Conservation (phyloP, 2,329 filamentous ascomycete species). For the Beauveria medogensis region DNA sequence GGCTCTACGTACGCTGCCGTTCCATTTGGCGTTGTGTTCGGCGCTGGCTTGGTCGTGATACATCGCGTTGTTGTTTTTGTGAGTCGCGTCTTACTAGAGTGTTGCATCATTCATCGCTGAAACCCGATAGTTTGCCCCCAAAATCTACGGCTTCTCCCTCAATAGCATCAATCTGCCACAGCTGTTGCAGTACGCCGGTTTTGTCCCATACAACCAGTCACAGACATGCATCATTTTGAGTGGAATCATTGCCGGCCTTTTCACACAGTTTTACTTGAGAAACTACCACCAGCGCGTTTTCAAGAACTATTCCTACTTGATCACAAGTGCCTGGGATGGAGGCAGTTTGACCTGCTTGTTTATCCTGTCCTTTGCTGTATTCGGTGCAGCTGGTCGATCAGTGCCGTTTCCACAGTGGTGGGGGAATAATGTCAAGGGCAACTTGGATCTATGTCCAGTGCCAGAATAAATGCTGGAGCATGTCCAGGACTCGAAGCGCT, state of each 20-base stretch:
- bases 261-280: conserved; percentile 42
- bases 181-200: conserved; percentile 46
- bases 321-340: conserved; percentile 46
- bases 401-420: conserved; percentile 44
- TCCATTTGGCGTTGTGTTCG: conserved; percentile 41
- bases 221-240: conserved; percentile 48
- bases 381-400: conserved; percentile 38
- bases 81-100: conserved; percentile 12
- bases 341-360: conserved; percentile 40
- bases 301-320: conserved; percentile 44
- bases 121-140: conserved; percentile 34
- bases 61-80: conserved; percentile 37
- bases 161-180: conserved; percentile 43
- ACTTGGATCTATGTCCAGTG: conserved; percentile 40
- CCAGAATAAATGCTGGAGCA: conserved; percentile 19
- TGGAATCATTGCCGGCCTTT: conserved; percentile 37
- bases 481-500: too few relatives aligned
- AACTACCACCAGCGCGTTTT: conserved; percentile 44
- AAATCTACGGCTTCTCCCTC: conserved; percentile 32
- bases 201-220: conserved; percentile 44
- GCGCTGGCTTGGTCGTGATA: conserved; percentile 32
- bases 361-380: conserved; percentile 47
- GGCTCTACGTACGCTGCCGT: conserved; percentile 38
- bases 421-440: conserved; percentile 42
- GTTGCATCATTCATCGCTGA: neutral